Conservation (phyloP, 192 early-diverging fungal genomes). For the Linnemannia elongata region DNA sequence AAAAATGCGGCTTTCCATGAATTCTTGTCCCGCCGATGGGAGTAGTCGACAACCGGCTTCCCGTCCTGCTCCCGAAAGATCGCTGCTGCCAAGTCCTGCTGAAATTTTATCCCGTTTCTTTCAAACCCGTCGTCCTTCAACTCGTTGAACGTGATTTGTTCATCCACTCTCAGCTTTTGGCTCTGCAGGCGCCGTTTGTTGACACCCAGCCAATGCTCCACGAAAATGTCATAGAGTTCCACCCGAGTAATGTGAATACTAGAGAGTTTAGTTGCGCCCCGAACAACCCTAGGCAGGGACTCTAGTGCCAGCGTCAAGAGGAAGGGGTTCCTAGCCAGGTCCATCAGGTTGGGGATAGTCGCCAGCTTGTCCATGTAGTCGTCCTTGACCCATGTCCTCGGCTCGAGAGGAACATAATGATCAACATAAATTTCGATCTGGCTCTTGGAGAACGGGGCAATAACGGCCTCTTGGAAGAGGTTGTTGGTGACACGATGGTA, state of each 20-base stretch:
- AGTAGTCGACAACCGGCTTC: background rate
- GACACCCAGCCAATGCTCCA: background rate
- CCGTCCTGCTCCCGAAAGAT: conserved; percentile 1
- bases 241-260: background rate
- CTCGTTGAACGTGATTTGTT: background rate
- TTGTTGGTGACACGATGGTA: background rate
- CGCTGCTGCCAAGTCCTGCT: conserved; percentile 4
- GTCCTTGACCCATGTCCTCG: background rate
- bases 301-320: conserved; percentile 3
- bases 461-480: conserved; percentile 17
- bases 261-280: background rate
- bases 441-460: background rate
- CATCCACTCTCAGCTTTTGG: background rate
- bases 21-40: background rate
- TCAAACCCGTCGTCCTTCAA: conserved; percentile 10
- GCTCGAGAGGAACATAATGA: background rate
- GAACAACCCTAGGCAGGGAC: background rate
- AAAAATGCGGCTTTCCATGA: background rate
- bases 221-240: conserved; percentile 11
- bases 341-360: background rate
- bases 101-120: background rate
- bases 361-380: conserved; percentile 7
- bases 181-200: background rate
- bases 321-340: conserved; percentile 13
- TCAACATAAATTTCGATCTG: conserved; percentile 8